phyloP scores from a whole-genome alignment of 2,329 filamentous ascomycete species.

The Talaromyces sp. region DNA sequence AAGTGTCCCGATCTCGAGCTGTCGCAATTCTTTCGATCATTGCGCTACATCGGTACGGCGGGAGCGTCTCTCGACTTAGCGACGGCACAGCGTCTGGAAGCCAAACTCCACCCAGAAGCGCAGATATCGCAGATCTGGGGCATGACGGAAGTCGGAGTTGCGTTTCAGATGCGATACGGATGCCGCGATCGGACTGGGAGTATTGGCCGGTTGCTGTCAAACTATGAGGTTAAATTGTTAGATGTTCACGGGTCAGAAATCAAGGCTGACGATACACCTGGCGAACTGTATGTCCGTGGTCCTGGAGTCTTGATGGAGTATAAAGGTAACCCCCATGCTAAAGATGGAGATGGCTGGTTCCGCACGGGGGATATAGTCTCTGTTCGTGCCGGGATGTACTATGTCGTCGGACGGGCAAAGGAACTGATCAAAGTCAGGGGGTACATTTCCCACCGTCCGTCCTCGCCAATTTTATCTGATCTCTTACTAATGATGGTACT shows the following conservation, averaged over 20 bases:
- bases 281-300: constrained; percentile 43
- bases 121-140: constrained; percentile 51
- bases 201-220: constrained; percentile 46
- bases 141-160: constrained; percentile 53
- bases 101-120: constrained; percentile 40
- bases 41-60: constrained; percentile 47
- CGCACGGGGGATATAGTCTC: constrained; percentile 44
- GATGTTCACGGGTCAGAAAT: constrained; percentile 32
- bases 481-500: too few relatives aligned
- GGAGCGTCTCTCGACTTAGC: constrained; percentile 48
- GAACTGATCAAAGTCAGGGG: constrained; percentile 48
- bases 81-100: constrained; percentile 40
- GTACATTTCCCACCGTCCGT: constrained; percentile 22
- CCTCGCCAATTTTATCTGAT: too few relatives aligned
- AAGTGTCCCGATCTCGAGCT: constrained; percentile 27
- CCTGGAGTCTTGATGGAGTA: constrained; percentile 37
- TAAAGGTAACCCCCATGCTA: constrained; percentile 34
- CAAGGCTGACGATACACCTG: constrained; percentile 29
- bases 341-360: constrained; percentile 41
- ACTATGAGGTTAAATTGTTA: constrained; percentile 38
- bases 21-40: constrained; percentile 34
- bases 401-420: constrained; percentile 42
- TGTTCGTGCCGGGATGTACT: constrained; percentile 36
- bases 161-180: constrained; percentile 39
- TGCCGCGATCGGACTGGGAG: constrained; percentile 45